Base-by-base conservation (phyloP, 805 yeast genomes). In the Zygoascus flipseniorum region DNA sequence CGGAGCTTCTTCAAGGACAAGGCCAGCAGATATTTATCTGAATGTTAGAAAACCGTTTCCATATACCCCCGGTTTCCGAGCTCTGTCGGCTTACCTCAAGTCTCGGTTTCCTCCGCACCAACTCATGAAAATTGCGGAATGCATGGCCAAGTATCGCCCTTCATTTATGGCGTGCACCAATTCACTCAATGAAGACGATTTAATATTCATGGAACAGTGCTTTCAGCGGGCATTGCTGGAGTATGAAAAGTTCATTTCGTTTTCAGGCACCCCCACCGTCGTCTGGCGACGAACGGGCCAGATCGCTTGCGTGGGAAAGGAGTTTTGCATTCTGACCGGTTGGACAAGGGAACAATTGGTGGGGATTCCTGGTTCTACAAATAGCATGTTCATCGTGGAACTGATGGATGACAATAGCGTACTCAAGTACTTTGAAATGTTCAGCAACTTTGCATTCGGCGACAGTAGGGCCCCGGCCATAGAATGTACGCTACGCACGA, bases 211-310 rank as follows among this genome's bases (percentile, higher is more conserved):
- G 85, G 99, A 92, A 65, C 95, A 92, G 71, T 87, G 96, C 61
- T 92, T 90, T 71, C 98, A 92, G 68, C 73, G 99, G 46, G 89
- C 98, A 0, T 72, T 92, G 39, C 71, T 92, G 45, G 96, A 95
- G 56, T 92, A 89, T 66, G 90, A 89, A 56, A 86, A 84, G 66
- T 86, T 87, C 65, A 85, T 93, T 42, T 76, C 82, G 20, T 81
- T 86, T 19, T 81, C 89, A 35, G 97, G 97, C 0, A 92, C 97
- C 0, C 98, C 98, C 1, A 89, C 97, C 0, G 79, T 92, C 20
- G 92, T 89, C 2, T 92, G 98, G 98, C 75, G 99, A 59, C 76
- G 98, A 51, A 89, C 97, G 1, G 96, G 97, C 8, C 96, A 92
- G 67, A 86, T 92, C 11, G 93, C 96, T 0, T 92, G 90, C 56